Evolutionary conservation across 1,284 basidiomycete species (phyloP).

Genomic region (Ustilago hordei): DNA sequence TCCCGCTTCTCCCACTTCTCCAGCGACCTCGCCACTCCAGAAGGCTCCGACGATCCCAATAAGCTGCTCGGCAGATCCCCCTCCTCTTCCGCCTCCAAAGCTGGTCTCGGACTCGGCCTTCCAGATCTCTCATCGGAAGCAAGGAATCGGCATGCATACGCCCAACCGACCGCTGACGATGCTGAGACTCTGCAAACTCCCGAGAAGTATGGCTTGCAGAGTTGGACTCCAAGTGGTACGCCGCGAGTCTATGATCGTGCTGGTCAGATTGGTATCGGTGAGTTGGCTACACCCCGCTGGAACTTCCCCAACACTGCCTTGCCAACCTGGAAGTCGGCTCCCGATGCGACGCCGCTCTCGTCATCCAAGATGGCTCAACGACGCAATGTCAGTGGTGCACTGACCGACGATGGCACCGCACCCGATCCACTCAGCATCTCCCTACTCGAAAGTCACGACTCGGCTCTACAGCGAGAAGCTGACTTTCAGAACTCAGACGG

Average conservation of each 20-base stretch:
- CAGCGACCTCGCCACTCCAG: conserved; percentile 47
- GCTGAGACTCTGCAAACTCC: conserved; percentile 43
- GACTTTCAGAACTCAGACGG: conserved; percentile 15
- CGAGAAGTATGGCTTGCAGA: conserved; percentile 35
- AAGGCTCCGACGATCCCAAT: conserved; percentile 30
- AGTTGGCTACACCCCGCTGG: conserved; percentile 97
- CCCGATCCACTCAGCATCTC: conserved; percentile 27
- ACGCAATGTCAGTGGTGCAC: conserved; percentile 38
- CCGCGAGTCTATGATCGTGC: conserved; percentile 77
- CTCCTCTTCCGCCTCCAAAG: conserved; percentile 6
- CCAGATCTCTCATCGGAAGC: conserved; percentile 28
- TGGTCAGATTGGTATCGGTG: conserved; percentile 91
- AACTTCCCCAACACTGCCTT: conserved; percentile 57
- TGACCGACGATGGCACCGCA: conserved; percentile 43
- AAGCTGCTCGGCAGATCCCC: conserved; percentile 31
- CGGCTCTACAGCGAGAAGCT: conserved; percentile 11
- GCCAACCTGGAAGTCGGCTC: conserved; percentile 23
- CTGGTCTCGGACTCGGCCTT: conserved; percentile 55
- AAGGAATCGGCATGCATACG: conserved; percentile 12
- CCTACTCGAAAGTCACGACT: conserved; percentile 23
- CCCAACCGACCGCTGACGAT: neutral
- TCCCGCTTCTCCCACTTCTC: conserved; percentile 61
- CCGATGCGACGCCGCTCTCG: conserved; percentile 28
- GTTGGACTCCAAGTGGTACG: conserved; percentile 26
- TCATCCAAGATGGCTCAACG: conserved; percentile 25